Percentiles rank a stretch among this genome's conserved stretches.
phyloP scores from a whole-genome alignment of 352 stramenopile species.

The Globisporangium megalacanthum region DNA sequence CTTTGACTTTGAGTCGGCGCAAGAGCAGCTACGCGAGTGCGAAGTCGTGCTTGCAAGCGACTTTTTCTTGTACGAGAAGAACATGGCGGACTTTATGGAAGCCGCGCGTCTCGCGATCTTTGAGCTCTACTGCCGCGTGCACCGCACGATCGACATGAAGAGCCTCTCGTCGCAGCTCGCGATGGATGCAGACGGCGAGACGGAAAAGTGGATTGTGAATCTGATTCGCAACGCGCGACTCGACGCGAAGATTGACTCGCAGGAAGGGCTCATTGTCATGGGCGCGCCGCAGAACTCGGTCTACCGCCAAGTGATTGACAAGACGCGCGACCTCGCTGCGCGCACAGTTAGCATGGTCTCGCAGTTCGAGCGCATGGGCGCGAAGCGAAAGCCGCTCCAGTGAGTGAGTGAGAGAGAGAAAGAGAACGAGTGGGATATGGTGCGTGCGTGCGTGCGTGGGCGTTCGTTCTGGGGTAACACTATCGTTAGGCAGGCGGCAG shows the following conservation, averaged over 20 bases:
- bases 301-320: conserved; percentile 97
- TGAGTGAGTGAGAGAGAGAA: too few relatives aligned
- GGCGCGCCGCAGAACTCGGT: conserved; percentile 89
- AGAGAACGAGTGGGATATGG: not conserved
- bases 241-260: conserved; percentile 98
- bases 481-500: conserved; percentile 10
- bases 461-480: conserved; percentile 7
- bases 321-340: conserved; percentile 94
- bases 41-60: conserved; percentile 94
- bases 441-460: not conserved
- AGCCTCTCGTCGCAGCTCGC: conserved; percentile 95
- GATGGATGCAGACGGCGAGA: conserved; percentile 94
- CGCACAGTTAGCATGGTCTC: conserved; percentile 87
- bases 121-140: conserved; percentile 99
- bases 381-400: conserved; percentile 73
- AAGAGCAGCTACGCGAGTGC: conserved; percentile 91
- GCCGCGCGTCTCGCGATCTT: conserved; percentile 97
- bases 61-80: conserved; percentile 97
- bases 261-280: conserved; percentile 97
- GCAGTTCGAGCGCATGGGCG: conserved; percentile 81
- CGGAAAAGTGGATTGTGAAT: conserved; percentile 99
- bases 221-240: conserved; percentile 96
- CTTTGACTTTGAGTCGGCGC: conserved; percentile 98
- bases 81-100: conserved; percentile 98
- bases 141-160: conserved; percentile 98